Evolutionary conservation across 495 filamentous ascomycete genomes (phyloP), one percentile per base, ranked within the genome.

Genomic region (Sordaria brevicollis): DNA sequence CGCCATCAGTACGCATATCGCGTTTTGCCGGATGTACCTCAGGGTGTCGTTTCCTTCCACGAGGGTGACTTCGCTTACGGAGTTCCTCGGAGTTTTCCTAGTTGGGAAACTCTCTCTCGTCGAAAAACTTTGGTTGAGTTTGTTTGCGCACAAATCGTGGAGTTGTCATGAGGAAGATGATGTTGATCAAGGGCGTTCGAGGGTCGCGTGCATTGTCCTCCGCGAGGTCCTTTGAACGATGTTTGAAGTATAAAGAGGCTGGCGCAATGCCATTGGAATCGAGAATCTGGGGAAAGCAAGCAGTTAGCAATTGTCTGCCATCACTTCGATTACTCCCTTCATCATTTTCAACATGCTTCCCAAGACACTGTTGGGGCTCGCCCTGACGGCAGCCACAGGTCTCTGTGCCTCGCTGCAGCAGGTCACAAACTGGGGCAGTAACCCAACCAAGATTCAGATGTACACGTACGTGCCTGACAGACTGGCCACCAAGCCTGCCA

Each of bases 391-490:
- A 31, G 37, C 67, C 19, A 71, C 62, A 2, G 68, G 67, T 38
- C 43, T 75, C 54, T 31, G 41, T 21, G 80, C 80, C 49, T 81
- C 81, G 67, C 76, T 83, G 35, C 69, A 79, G 62, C 76, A 72
- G 67, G 81, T 82, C 35, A 65, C 70, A 39, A 72, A 73, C 72
- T 83, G 79, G 38, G 81, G 81, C 29, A 33, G 29, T 34, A 83
- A 82, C 68, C 80, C 81, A 5, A 78, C 76, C 19, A 72, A 71
- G 19, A 79, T 80, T 39, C 62, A 77, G 41, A 80, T 83, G 78
- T 76, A 79, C 73, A 78, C 79, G 72, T 80, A 83, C 33, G 80
- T 81, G 3, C 80, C 80, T 1, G 81, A 80, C 73, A 78, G 75
- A 34, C 49, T 81, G 10, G 78, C 80, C 5, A 49, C 72, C 25